Evolutionary conservation across 2,329 filamentous ascomycete genomes (phyloP), one percentile per base, ranked within the genome.

Genomic region (Stachybotrys chlorohalonatus): DNA sequence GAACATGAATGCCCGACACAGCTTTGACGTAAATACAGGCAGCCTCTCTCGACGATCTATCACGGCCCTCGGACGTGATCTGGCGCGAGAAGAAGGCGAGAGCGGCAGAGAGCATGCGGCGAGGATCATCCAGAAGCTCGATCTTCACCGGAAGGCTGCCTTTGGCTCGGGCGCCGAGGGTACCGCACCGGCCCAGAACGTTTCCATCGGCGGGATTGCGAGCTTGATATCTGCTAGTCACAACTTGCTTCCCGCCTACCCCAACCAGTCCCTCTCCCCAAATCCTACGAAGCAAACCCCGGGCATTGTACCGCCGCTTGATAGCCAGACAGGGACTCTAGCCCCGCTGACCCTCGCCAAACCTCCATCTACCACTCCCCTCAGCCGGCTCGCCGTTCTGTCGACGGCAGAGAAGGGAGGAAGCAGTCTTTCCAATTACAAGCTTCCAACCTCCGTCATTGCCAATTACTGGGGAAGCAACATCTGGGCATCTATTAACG

Each of bases 391-490:
- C 24, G 93, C 92, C 24, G 87, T 96, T 30, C 78, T 90, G 31
- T 83, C 93, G 15, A 90, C 87, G 62, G 87, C 86, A 52, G 91
- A 96, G 64, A 82, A 86, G 57, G 46, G 46, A n/a, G 84, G 84
- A n/a, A 82, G 77, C 50, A 79, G 79, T n/a, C n/a, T 45, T 11
- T 9, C 36, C 36, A 42, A 9, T 9, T 83, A 87, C 47, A 82
- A 82, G 24, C 83, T 96, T 71, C 90, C 92, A 1, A 89, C 88
- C 52, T 90, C 90, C 13, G 84, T 96, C 57, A 83, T 96, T 75
- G 92, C 92, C 36, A 97, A 97, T 67, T 81, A 95, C 54, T 97
- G 93, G 93, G 93, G 93, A 52, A 95, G 86, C 64, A 87, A 84
- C 55, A 86, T 91, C 50, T 96, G 91, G 89, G 71, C 67, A 7